Evolutionary conservation across 257 asterid genomes (phyloP).

Genomic region (Primulina tabacum): DNA sequence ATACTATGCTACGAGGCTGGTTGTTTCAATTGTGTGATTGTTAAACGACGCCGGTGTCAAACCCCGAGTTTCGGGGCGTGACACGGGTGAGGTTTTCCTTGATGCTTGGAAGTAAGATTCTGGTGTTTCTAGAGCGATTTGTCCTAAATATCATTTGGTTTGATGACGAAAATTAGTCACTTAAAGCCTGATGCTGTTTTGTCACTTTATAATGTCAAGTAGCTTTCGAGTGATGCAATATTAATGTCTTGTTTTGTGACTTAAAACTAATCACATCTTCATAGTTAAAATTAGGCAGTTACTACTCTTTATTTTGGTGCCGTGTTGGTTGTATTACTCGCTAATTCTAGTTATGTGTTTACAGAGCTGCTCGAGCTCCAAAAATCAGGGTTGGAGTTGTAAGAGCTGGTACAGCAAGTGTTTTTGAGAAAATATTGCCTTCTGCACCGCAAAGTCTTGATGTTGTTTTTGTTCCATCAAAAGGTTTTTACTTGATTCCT

Average conservation of each 20-base stretch:
- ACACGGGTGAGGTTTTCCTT: constrained; percentile 70
- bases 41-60: too few relatives aligned
- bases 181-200: not conserved
- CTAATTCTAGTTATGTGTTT: constrained; percentile 20
- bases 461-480: constrained; percentile 67
- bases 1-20: too few relatives aligned
- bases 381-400: constrained; percentile 62
- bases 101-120: constrained; percentile 80
- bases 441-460: constrained; percentile 43
- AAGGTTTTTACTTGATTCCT: constrained; percentile 42
- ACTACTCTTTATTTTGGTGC: constrained; percentile 5
- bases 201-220: not conserved
- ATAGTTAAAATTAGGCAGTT: not conserved
- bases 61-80: too few relatives aligned
- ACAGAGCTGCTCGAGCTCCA: constrained; percentile 74
- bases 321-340: constrained; percentile 17
- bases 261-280: not conserved
- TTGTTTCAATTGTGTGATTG: too few relatives aligned
- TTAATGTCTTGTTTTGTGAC: not conserved
- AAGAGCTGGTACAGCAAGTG: constrained; percentile 81
- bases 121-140: constrained; percentile 10
- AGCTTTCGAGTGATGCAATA: not conserved
- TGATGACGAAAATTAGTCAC: too few relatives aligned
- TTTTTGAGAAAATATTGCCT: constrained; percentile 47
- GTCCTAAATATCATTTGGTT: not conserved